These are phyloP conservation scores for Anthostomella pinea DNA, from an alignment of 2,329 filamentous ascomycete genomes.

Conservation along the genomic window DNA sequence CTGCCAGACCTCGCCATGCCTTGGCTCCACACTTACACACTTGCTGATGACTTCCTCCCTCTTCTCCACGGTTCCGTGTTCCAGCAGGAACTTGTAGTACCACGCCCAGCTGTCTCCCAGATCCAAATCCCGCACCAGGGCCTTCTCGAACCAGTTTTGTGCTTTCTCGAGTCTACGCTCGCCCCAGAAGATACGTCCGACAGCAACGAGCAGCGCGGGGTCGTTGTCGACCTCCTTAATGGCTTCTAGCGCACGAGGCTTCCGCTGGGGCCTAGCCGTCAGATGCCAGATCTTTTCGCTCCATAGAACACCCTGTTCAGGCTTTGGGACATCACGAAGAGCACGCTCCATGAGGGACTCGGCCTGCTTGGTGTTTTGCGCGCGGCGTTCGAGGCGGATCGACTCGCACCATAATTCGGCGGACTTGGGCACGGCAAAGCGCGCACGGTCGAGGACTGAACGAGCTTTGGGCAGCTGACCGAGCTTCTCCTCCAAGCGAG, in stretches of 20 bases:
- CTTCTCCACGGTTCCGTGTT: conserved; percentile 96
- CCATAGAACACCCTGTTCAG: conserved; percentile 76
- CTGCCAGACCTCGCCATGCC: conserved; percentile 93
- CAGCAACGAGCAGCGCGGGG: conserved; percentile 81
- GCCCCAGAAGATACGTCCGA: conserved; percentile 93
- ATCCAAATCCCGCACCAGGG: conserved; percentile 82
- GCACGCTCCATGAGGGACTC: conserved; percentile 92
- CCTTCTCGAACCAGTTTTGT: conserved; percentile 96
- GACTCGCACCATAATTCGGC: conserved; percentile 87
- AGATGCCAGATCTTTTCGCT: conserved; percentile 94
- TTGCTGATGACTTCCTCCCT: conserved; percentile 77
- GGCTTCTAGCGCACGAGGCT: conserved; percentile 85
- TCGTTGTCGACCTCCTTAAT: conserved; percentile 98
- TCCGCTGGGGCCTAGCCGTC: conserved; percentile 86
- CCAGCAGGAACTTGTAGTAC: conserved; percentile 90
- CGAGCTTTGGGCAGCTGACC: conserved; percentile 88
- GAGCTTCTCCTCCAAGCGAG: conserved; percentile 79
- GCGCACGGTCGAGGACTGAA: conserved; percentile 86
- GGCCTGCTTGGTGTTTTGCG: conserved; percentile 78
- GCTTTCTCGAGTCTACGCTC: conserved; percentile 92
- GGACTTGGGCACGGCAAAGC: conserved; percentile 82
- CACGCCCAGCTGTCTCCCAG: conserved; percentile 94
- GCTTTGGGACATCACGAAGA: conserved; percentile 80
- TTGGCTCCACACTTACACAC: conserved; percentile 78
- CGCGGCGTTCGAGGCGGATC: conserved; percentile 87